Evolutionary conservation across 2,329 filamentous ascomycete species (phyloP).

Genomic region (Aspergillus brasiliensis): DNA sequence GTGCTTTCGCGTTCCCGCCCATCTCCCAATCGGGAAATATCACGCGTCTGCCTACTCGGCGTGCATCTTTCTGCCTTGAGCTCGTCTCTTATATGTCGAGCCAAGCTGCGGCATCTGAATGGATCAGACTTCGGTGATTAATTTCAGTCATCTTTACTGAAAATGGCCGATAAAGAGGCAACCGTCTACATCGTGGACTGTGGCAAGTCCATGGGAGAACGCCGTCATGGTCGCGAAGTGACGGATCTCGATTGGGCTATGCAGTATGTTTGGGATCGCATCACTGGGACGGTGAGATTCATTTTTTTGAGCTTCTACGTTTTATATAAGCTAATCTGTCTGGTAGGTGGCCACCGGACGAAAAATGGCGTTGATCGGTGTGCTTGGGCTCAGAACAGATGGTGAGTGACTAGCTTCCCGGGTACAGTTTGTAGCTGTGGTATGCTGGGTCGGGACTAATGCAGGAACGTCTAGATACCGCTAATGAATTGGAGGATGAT

Average conservation of each 20-base stretch:
- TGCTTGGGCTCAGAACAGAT: slow-evolving; percentile 81
- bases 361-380: slow-evolving; percentile 74
- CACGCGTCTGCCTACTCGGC: slow-evolving; percentile 45
- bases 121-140: neutral
- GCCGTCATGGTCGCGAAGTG: slow-evolving; percentile 69
- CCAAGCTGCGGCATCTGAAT: neutral
- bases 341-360: slow-evolving; percentile 63
- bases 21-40: slow-evolving; percentile 40
- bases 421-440: neutral
- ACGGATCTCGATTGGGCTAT: slow-evolving; percentile 87
- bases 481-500: slow-evolving; percentile 66
- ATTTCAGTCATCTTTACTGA: slow-evolving; percentile 22
- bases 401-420: slow-evolving; percentile 34
- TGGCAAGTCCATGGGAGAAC: slow-evolving; percentile 78
- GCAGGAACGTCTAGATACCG: slow-evolving; percentile 53
- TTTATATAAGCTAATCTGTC: neutral
- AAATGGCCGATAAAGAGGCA: slow-evolving; percentile 90
- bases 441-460: slow-evolving; percentile 5
- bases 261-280: slow-evolving; percentile 93
- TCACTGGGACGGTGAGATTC: slow-evolving; percentile 67
- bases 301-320: neutral
- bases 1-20: slow-evolving; percentile 39
- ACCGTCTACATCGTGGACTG: slow-evolving; percentile 91
- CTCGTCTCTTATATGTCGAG: slow-evolving; percentile 4
- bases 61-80: slow-evolving; percentile 17